Conservation (phyloP, 2,329 filamentous ascomycete species). For the Metarhizium guizhouense region DNA sequence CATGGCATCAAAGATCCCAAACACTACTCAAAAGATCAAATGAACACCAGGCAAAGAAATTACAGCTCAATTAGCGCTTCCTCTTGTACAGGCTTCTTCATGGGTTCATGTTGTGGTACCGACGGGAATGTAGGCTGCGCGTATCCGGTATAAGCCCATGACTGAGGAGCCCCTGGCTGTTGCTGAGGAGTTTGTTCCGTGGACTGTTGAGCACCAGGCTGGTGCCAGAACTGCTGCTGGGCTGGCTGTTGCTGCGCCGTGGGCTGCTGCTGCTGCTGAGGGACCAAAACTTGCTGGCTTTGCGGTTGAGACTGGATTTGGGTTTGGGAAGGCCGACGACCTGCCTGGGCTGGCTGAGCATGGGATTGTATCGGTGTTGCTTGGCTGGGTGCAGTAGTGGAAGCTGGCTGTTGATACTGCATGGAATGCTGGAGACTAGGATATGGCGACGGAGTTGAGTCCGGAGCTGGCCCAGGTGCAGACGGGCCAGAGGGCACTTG, state of each 20-base stretch:
- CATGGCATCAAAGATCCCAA: background rate
- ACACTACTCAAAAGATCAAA: background rate
- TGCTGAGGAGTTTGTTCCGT: slow-evolving; percentile 18
- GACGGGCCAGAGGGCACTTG: slow-evolving; percentile 26
- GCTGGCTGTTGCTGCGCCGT: slow-evolving; percentile 21
- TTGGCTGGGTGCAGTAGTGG: slow-evolving; percentile 26
- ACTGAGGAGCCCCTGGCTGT: slow-evolving; percentile 27
- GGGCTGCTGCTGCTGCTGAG: slow-evolving; percentile 19
- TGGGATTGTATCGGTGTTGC: slow-evolving; percentile 21
- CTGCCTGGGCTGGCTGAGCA: slow-evolving; percentile 15
- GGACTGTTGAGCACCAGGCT: slow-evolving; percentile 20
- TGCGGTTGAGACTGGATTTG: slow-evolving; percentile 18
- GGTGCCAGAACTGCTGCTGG: slow-evolving; percentile 28
- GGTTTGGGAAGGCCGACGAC: slow-evolving; percentile 7
- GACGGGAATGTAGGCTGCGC: slow-evolving; percentile 56
- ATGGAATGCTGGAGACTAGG: slow-evolving; percentile 39
- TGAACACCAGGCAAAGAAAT: background rate
- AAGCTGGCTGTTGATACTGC: slow-evolving; percentile 35
- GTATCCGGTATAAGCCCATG: slow-evolving; percentile 41
- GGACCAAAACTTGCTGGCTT: background rate
- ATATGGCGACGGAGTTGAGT: slow-evolving; percentile 40
- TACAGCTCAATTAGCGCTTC: slow-evolving; percentile 75
- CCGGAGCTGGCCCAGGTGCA: slow-evolving; percentile 29
- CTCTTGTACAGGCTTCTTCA: slow-evolving; percentile 48
- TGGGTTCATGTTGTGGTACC: slow-evolving; percentile 38